Base-by-base conservation (phyloP, 1,139 yeast species). In the Yamadazyma jaroonii region DNA sequence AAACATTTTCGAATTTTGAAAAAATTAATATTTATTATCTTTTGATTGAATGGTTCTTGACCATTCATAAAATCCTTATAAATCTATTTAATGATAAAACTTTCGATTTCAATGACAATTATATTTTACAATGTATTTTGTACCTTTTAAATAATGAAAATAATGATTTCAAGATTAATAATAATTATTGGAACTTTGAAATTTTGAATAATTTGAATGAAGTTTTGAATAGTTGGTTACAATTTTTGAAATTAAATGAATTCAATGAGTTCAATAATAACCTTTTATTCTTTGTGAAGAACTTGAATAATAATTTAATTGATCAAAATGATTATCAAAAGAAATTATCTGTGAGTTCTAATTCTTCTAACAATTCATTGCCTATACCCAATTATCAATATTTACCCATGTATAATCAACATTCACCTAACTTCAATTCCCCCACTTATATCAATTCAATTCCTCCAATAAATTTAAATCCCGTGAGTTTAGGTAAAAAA, bases 21-120 rank as follows among this genome's bases (percentile, higher is more conserved):
- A 43, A 43, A 30, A 37, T 38, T 14, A 51, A 48, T 29, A 42
- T 62, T 24, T 49, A 47, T 37, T 37, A 45, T 13, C 53, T 67
- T 25, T 40, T 68, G 1, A 48, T 66, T 31, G 72, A 67, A 41
- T 69, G 74, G 74, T 67, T 63, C 45, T 44, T 68, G 29, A 58
- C 68, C 2, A 56, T 66, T 53, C 54, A 59, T 34, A 67, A 67
- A 46, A 45, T 64, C 2, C 52, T 68, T 35, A 49, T 61, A 13
- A 52, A 52, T 31, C 49, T 56, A 43, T 45, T 47, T 38, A 25
- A 26, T 11, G 11, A 23, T 4, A 30, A 53, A 25, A 28, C 43
- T 8, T 48, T 53, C 28, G 10, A 29, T 10, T 48, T 54, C 26
- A 47, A 49, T 32, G 54, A 59, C 31, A 61, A 60, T 41, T 61